phyloP scores from a whole-genome alignment of 2,329 filamentous ascomycete species.

The Diaporthe vexans region DNA sequence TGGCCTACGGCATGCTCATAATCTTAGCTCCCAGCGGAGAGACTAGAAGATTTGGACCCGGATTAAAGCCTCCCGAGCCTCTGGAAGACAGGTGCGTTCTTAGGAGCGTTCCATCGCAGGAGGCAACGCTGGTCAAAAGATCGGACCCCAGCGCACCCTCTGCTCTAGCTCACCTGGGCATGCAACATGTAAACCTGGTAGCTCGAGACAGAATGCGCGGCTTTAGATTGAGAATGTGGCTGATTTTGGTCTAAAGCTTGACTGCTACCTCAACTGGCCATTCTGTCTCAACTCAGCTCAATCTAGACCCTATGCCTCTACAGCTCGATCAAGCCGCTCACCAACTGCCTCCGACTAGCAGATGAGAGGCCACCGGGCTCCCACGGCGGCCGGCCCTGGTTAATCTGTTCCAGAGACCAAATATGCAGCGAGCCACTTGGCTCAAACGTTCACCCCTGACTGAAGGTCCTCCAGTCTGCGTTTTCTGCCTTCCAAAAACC shows the following conservation, averaged over 20 bases:
- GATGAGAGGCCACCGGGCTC: neutral
- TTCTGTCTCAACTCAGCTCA: neutral
- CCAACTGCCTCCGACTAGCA: neutral
- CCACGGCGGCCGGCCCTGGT: neutral
- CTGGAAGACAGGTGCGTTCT: neutral
- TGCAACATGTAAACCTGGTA: neutral
- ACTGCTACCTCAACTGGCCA: neutral
- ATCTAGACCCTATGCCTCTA: neutral
- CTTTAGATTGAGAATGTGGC: neutral
- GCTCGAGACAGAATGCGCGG: neutral
- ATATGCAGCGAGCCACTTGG: neutral
- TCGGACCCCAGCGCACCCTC: neutral
- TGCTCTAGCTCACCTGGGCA: neutral
- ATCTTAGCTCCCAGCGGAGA: no score
- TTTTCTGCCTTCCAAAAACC: neutral
- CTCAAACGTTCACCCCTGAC: no score
- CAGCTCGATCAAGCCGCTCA: neutral
- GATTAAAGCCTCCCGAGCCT: constrained; percentile 12
- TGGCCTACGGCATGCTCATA: neutral
- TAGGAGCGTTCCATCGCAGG: neutral
- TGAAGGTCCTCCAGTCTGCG: neutral
- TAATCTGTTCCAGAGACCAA: neutral
- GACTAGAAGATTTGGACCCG: neutral
- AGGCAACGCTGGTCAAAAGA: neutral
- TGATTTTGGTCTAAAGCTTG: neutral